Evolutionary conservation across 805 yeast species (phyloP), one percentile per base, ranked within the genome.

Genomic region (Hanseniaspora hatyaiensis): DNA sequence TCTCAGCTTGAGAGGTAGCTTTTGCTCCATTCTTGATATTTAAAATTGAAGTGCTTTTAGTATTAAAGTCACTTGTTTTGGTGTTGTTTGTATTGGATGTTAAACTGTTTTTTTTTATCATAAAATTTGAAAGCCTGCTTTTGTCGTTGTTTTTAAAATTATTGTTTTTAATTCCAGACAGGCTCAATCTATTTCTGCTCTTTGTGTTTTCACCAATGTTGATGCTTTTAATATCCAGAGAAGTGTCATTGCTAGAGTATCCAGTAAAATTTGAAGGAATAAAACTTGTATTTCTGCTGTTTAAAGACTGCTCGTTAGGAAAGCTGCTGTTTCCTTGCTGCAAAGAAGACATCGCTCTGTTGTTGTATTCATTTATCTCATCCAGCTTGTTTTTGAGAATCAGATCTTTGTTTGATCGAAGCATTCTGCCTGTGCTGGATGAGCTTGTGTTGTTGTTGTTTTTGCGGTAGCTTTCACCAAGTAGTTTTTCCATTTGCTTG

Each of bases 371-470:
- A 20, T 29, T n/a, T 15, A 30, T 11, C 13, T 19, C 33, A 18
- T 45, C 49, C 4, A 45, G 5, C 13, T 40, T 36, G n/a, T 37
- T 45, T 23, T 45, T 45, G 20, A 45, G 13, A 13, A 37, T 20
- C 6, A 45, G 31, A 24, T 45, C 49, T 19, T 23, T 30, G 16
- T 45, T 45, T 12, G 49, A 45, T 45, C 49, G 49, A 20, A 45
- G 42, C 32, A 37, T 37, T 37, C 23, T 37, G 8, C 40, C 40
- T 2, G 40, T 23, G 13, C 16, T 37, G 12, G 9, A 37, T 6
- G 23, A 37, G 6, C 12, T 2, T 3, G 19, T 16, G 3, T 37
- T 18, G 16, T 37, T 28, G 4, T 37, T 28, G 4, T 15, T 18
- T n/a, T 26, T 37, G n/a, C n/a, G n/a, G 1, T 9, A 3, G 6